phyloP scores from a whole-genome alignment of 2,329 filamentous ascomycete species.

The Neofusicoccum laricinum region DNA sequence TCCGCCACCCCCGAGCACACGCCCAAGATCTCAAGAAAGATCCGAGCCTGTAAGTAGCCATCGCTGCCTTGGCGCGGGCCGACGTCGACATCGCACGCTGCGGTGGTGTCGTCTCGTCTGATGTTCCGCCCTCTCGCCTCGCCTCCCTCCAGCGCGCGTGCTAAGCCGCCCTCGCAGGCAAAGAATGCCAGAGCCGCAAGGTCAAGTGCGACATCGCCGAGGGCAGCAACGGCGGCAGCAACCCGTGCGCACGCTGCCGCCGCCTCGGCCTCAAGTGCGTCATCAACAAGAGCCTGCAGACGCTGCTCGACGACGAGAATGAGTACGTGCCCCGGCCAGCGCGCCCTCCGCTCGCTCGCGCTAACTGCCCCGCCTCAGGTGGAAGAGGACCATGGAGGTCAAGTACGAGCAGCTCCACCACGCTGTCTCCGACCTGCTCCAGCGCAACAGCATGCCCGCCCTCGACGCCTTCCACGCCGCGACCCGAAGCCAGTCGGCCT shows the following conservation, averaged over 20 bases:
- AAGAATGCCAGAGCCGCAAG: constrained; percentile 35
- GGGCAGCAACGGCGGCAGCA: constrained; percentile 28
- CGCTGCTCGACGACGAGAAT: constrained; percentile 31
- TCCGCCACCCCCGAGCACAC: constrained; percentile 6
- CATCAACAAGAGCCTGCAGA: constrained; percentile 52
- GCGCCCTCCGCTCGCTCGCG: background rate
- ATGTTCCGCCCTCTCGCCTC: background rate
- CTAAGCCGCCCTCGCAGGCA: constrained; percentile 22
- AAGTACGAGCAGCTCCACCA: constrained; percentile 27
- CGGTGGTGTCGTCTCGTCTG: background rate
- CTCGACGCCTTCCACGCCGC: constrained; percentile 20
- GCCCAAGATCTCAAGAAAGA: constrained; percentile 16
- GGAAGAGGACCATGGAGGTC: constrained; percentile 30
- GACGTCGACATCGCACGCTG: background rate
- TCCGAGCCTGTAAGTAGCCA: constrained; percentile 15
- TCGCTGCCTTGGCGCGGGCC: background rate
- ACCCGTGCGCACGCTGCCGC: constrained; percentile 33
- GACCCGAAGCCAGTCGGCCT: constrained; percentile 18
- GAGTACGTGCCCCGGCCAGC: constrained; percentile 21
- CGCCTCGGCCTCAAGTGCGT: constrained; percentile 73
- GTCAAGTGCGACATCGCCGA: constrained; percentile 33
- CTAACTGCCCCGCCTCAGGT: constrained; percentile 21
- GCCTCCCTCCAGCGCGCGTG: background rate
- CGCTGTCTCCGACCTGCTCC: constrained; percentile 28
- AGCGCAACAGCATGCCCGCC: constrained; percentile 27